Evolutionary conservation across 2,329 filamentous ascomycete genomes (phyloP), one percentile per base, ranked within the genome.

Genomic region (Colletotrichum tamarilloi): DNA sequence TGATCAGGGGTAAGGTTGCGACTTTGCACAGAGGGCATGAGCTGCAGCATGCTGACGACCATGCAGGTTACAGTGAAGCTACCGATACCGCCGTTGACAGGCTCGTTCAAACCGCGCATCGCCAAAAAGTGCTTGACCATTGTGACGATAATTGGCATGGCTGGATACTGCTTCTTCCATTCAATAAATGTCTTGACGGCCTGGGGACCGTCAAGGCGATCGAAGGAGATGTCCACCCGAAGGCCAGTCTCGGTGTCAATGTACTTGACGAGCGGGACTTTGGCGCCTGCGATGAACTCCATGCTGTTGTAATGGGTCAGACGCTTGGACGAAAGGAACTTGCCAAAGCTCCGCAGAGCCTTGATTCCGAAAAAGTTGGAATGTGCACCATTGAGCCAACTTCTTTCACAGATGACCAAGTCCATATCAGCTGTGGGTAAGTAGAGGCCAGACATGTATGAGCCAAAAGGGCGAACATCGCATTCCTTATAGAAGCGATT

Each of bases 11-110:
- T 80, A 78, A 93, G 85, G 71, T 86, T 88, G 30, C 87, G 83
- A 74, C 88, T 90, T 77, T 94, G 91, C 1, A 92, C 86, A 74
- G 92, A 88, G 11, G 95, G 94, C 86, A 95, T 90, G 76, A 94
- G 87, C 80, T 98, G 94, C 59, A 98, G 84, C 82, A 98, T 91
- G 85, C 94, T 97, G 72, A 97, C 94, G 6, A 98, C 94, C 75
- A 99, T 87, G 85, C 97, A 99, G 68, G 96, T 98, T 75, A 97
- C 93, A 1, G 95, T 94, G 80, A 98, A 98, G 3, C 97, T 97
- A 67, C 97, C 97, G 65, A 99, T 91, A 3, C 97, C 97, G 68
- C 97, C 97, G 74, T 92, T 94, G 53, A 94, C 93, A 4, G 97
- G 95, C 82, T 99, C 97, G 77, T 98, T 98, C 65, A 98, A 86